Conservation (phyloP, 805 yeast species). For the Schwanniomyces occidentalis region DNA sequence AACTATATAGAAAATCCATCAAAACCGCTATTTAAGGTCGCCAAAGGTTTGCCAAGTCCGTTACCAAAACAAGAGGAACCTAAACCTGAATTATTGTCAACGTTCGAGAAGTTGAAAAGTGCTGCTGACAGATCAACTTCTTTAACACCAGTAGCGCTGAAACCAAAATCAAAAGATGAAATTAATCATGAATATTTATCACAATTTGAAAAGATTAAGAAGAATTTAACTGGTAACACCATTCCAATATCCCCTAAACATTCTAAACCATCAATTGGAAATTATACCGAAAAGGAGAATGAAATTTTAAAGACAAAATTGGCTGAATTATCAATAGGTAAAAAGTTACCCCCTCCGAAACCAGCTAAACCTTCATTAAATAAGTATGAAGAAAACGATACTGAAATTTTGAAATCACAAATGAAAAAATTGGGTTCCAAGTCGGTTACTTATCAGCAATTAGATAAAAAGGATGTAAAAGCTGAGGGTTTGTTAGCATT, state of each 20-base stretch:
- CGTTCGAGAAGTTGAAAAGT: no score
- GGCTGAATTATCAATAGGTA: conserved; percentile 9
- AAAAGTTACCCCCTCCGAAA: conserved; percentile 9
- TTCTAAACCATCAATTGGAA: conserved; percentile 15
- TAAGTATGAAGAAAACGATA: conserved; percentile 21
- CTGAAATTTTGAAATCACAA: conserved; percentile 23
- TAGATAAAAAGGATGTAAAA: conserved; percentile 7
- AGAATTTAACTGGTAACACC: background rate
- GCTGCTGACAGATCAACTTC: no score
- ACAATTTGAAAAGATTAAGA: conserved; percentile 5
- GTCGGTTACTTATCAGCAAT: background rate
- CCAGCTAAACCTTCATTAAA: conserved; percentile 15
- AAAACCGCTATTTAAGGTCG: no score
- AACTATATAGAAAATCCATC: no score
- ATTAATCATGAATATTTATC: conserved; percentile 3
- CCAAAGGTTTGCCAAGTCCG: no score
- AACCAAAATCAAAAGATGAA: background rate
- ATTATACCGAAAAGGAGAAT: conserved; percentile 14
- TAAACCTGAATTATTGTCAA: no score
- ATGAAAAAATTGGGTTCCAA: conserved; percentile 21
- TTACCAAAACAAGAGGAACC: no score
- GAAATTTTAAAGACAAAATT: conserved; percentile 17
- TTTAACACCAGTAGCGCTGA: background rate
- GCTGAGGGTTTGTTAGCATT: conserved; percentile 18
- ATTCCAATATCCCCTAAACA: conserved; percentile 19